Evolutionary conservation across 805 yeast species (phyloP).

Genomic region (Wickerhamomyces alni): DNA sequence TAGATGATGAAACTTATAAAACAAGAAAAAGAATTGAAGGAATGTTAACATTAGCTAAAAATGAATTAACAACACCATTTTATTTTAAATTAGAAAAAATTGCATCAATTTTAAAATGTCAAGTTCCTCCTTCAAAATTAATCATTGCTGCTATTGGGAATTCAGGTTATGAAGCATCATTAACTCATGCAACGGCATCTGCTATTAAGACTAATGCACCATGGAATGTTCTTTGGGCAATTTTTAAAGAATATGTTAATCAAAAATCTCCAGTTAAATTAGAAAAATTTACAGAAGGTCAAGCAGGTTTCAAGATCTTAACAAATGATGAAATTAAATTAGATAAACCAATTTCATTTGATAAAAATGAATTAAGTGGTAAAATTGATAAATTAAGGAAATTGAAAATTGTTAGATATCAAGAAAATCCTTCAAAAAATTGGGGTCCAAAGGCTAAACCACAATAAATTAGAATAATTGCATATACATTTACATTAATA

Average conservation of each 20-base stretch:
- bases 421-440: slow-evolving; percentile 85
- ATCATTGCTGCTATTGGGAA: slow-evolving; percentile 79
- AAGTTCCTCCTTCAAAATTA: slow-evolving; percentile 72
- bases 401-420: slow-evolving; percentile 80
- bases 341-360: slow-evolving; percentile 45
- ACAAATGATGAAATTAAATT: slow-evolving; percentile 33
- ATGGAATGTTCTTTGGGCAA: slow-evolving; percentile 69
- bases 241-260: slow-evolving; percentile 59
- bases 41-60: slow-evolving; percentile 79
- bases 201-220: slow-evolving; percentile 89
- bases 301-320: slow-evolving; percentile 52
- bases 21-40: slow-evolving; percentile 85
- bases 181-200: slow-evolving; percentile 85
- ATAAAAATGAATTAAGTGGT: slow-evolving; percentile 50
- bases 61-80: slow-evolving; percentile 70
- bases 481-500: no score
- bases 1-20: slow-evolving; percentile 56
- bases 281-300: neutral
- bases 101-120: slow-evolving; percentile 69
- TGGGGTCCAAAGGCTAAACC: slow-evolving; percentile 98
- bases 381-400: slow-evolving; percentile 57
- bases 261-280: slow-evolving; percentile 28
- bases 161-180: slow-evolving; percentile 73
- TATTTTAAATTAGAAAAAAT: slow-evolving; percentile 77
- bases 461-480: slow-evolving; percentile 14